Evolutionary conservation across 148 eudicot genomes (phyloP), one percentile per base, ranked within the genome.

Genomic region (Chenopodium quinoa): DNA sequence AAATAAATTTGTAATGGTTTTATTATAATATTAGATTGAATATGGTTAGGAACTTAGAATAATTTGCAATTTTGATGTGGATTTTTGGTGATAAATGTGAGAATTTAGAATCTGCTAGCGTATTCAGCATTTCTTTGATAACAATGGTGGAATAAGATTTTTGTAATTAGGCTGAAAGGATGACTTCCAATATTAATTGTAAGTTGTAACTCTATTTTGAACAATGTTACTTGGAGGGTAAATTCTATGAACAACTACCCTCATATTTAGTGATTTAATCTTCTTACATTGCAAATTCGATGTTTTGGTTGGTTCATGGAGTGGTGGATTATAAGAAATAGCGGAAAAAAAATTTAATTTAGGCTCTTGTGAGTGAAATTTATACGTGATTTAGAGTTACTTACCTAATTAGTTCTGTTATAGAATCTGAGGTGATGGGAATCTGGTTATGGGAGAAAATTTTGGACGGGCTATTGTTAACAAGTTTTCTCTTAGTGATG

Each of bases 51-150:
- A 34, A 34, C 37, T 34, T 34, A 34, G 37, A 34, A 34, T 34
- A 34, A 34, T 29, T 46, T 25, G 71, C 40, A 29, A 2, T 48
- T 29, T 48, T 66, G 62, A 64, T 37, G 23, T 23, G 22, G 50
- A 6, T 65, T 64, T 64, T 77, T 72, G 56, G 71, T 77, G 4
- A 3, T 78, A 47, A 27, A n/a, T 63, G 5, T 78, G 72, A 78
- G 12, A 65, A 78, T 66, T 56, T 62, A 22, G 66, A 9, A 0
- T 22, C 7, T 62, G 23, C n/a, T 22, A 2, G 11, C n/a, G 66
- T 62, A 62, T 3, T 62, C 22, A 62, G 66, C 25, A 20, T 0
- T 62, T 62, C n/a, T 9, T 7, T 62, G 23, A 62, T 62, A n/a
- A 1, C 66, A 62, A 62, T 20, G 66, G 23, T 62, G 23, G 2